A percentile compares a stretch with the other conserved stretches of the same genome.
Conservation (phyloP, 345 rosid species). For the Citrus medica region DNA sequence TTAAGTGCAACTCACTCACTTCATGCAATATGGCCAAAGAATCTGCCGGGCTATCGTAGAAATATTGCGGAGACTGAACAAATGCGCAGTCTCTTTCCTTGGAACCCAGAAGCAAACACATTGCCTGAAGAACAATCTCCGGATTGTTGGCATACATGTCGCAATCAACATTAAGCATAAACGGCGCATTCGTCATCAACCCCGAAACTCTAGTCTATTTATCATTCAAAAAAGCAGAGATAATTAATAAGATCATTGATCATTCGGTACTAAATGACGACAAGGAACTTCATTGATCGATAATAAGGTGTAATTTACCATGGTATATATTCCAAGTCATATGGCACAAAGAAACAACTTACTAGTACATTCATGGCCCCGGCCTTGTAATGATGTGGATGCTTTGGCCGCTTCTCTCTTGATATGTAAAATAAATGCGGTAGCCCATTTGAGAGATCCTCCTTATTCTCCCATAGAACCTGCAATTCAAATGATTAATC, state of each 20-base stretch:
- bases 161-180: constrained; percentile 77
- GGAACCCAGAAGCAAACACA: constrained; percentile 41
- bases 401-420: constrained; percentile 55
- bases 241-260: background rate
- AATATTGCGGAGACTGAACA: constrained; percentile 52
- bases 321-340: too few species aligned
- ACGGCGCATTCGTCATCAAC: constrained; percentile 66
- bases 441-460: constrained; percentile 23
- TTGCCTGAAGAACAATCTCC: constrained; percentile 40
- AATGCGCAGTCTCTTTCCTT: constrained; percentile 31
- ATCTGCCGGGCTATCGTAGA: constrained; percentile 34
- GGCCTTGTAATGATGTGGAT: constrained; percentile 61
- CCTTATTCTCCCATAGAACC: constrained; percentile 55
- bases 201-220: constrained; percentile 66
- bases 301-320: background rate
- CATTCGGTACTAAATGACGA: too few species aligned
- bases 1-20: constrained; percentile 9
- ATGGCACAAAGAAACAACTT: background rate
- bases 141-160: constrained; percentile 68
- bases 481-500: constrained; percentile 1
- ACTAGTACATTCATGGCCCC: constrained; percentile 84
- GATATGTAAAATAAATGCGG: constrained; percentile 66
- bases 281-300: too few species aligned
- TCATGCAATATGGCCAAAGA: constrained; percentile 14
- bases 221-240: background rate